Base-by-base conservation (phyloP, 139 green algal species). In the Chlamydomonas asymmetrica region DNA sequence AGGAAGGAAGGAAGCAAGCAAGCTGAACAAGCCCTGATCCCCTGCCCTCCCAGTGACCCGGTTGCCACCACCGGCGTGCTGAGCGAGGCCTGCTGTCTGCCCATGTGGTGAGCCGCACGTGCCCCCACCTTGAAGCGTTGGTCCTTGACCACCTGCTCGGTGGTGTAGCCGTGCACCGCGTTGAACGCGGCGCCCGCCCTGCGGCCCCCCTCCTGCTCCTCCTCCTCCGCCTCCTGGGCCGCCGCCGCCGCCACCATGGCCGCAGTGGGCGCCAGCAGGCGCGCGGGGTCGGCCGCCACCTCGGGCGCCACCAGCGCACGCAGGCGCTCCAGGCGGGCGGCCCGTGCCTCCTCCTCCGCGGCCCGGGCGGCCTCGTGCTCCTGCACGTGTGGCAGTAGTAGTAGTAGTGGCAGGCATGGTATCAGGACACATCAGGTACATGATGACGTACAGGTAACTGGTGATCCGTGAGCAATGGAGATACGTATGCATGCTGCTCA, bases 141-240 rank as follows among this genome's bases (percentile, higher is more conserved):
- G 54, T 83, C 78, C n/a, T 50, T 48, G 38, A 73, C 65, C 78
- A 83, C 54, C 56, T 83, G 78, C 10, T 83, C 71, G 7, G 63
- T 66, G 37, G 71, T 83, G 71, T 73, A 83, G 1, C 78, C 78
- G 35, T 83, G 63, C 32, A 83, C 71, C 2, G 52, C 31, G 22
- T 70, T 59, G 57, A 83, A 83, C 4, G 78, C 78, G 27, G n/a
- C n/a, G n/a, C n/a, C n/a, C n/a, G n/a, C n/a, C n/a, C n/a, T n/a
- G n/a, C n/a, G n/a, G n/a, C 71, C 71, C 25, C n/a, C 50, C 32
- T 23, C 38, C 63, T 57, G 20, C 6, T 66, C 63, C 37, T 62
- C 63, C 50, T 71, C 73, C 10, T 67, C 70, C 18, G 39, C 39
- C 39, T 7, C 34, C 29, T 29, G n/a, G n/a, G n/a, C n/a, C n/a